Percentiles rank a stretch among this genome's conserved stretches.
Evolutionary conservation across 2,329 filamentous ascomycete species (phyloP).

Genomic region (Xenoacremonium recifei): DNA sequence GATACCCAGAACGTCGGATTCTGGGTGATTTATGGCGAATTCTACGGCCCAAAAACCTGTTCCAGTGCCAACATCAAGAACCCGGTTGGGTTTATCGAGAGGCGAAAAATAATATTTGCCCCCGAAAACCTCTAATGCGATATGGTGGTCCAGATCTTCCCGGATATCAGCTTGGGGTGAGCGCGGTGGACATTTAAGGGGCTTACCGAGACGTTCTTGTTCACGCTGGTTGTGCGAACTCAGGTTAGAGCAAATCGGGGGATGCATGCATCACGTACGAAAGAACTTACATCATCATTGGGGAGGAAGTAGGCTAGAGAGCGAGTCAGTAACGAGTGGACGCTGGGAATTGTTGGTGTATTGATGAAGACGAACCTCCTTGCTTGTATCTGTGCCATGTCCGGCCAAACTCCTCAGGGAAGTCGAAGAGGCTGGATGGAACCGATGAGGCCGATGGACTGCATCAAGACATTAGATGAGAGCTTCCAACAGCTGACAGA

Average conservation of each 20-base stretch:
- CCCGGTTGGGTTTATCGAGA: background rate
- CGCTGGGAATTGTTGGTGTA: background rate
- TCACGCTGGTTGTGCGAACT: background rate
- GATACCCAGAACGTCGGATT: slow-evolving; percentile 4
- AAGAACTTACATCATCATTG: background rate
- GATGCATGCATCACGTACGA: background rate
- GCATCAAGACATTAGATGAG: background rate
- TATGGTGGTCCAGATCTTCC: background rate
- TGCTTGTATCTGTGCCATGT: background rate
- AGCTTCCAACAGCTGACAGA: background rate
- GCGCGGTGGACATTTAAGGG: background rate
- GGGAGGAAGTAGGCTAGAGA: background rate
- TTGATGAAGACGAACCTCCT: background rate
- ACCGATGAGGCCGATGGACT: background rate
- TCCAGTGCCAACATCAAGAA: slow-evolving; percentile 12
- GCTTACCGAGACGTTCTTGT: background rate
- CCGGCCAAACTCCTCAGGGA: background rate
- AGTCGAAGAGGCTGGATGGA: background rate
- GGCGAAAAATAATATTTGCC: background rate
- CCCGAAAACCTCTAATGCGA: background rate
- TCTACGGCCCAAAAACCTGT: slow-evolving; percentile 16
- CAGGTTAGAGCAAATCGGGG: background rate
- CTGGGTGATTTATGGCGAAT: slow-evolving; percentile 9
- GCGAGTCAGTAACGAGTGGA: background rate
- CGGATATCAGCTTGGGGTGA: background rate